Percentiles rank a stretch among this genome's conserved stretches.
phyloP scores from a whole-genome alignment of 2,329 filamentous ascomycete species.

The Sphaceloma murrayae region DNA sequence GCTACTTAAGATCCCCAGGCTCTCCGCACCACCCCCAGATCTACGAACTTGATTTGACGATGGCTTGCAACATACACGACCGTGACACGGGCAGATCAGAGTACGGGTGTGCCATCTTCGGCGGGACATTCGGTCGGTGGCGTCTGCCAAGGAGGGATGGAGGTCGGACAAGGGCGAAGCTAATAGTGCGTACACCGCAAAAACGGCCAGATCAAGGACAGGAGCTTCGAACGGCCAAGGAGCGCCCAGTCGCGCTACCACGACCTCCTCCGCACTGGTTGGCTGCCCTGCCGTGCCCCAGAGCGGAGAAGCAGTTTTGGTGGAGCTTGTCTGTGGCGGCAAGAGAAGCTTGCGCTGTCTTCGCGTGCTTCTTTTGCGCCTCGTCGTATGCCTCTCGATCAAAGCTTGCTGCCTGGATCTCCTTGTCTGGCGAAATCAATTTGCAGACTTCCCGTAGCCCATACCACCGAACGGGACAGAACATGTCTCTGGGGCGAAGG shows the following conservation, averaged over 20 bases:
- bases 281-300: not conserved
- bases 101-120: conserved; percentile 1
- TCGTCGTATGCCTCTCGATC: not conserved
- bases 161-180: not conserved
- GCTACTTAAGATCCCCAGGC: conserved; percentile 7
- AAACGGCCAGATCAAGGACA: not conserved
- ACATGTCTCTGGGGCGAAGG: too few relatives aligned
- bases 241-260: conserved; percentile 5
- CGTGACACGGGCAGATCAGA: not conserved
- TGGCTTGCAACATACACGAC: conserved; percentile 3
- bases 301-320: conserved; percentile 11
- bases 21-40: conserved; percentile 1
- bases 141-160: conserved; percentile 10
- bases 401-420: too few relatives aligned
- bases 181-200: too few relatives aligned
- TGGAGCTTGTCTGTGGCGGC: conserved; percentile 7
- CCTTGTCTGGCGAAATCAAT: too few relatives aligned
- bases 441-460: too few relatives aligned
- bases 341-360: conserved; percentile 14
- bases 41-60: not conserved
- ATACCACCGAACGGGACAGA: too few relatives aligned
- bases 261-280: not conserved
- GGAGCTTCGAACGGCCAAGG: conserved; percentile 10
- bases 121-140: conserved; percentile 6
- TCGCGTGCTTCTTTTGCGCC: conserved; percentile 12